phyloP scores from a whole-genome alignment of 176 grass and related monocot genomes.

The Tillandsia fasciculata region DNA sequence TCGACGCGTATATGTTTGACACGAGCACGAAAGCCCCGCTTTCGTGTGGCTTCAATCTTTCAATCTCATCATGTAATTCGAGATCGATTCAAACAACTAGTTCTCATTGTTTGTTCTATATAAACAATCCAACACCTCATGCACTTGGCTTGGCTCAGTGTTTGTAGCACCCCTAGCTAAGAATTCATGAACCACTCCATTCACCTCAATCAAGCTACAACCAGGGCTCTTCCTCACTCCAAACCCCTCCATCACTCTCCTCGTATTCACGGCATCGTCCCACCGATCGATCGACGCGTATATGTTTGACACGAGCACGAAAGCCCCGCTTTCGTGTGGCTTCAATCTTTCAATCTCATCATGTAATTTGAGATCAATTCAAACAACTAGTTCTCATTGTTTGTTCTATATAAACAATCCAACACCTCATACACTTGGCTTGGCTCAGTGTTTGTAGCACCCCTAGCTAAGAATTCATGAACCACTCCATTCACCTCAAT shows the following conservation, averaged over 20 bases:
- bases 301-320: constrained; percentile 10
- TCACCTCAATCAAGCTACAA: constrained; percentile 13
- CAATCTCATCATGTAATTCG: too few species aligned
- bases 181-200: constrained; percentile 13
- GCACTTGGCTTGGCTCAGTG: neutral
- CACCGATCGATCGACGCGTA: constrained; percentile 6
- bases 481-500: constrained; percentile 14
- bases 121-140: constrained; percentile 6
- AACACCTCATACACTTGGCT: constrained; percentile 10
- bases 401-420: neutral
- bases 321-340: constrained; percentile 11
- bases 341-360: constrained; percentile 1
- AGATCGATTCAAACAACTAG: too few species aligned
- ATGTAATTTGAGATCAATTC: neutral
- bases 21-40: too few species aligned
- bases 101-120: too few species aligned
- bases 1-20: too few species aligned
- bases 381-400: too few species aligned
- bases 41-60: too few species aligned
- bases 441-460: neutral
- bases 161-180: constrained; percentile 3
- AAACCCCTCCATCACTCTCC: constrained; percentile 13
- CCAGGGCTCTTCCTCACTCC: constrained; percentile 14
- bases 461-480: constrained; percentile 15
- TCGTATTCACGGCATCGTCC: constrained; percentile 10